Evolutionary conservation across 2,329 filamentous ascomycete species (phyloP).

Genomic region (Fusarium drepaniforme): DNA sequence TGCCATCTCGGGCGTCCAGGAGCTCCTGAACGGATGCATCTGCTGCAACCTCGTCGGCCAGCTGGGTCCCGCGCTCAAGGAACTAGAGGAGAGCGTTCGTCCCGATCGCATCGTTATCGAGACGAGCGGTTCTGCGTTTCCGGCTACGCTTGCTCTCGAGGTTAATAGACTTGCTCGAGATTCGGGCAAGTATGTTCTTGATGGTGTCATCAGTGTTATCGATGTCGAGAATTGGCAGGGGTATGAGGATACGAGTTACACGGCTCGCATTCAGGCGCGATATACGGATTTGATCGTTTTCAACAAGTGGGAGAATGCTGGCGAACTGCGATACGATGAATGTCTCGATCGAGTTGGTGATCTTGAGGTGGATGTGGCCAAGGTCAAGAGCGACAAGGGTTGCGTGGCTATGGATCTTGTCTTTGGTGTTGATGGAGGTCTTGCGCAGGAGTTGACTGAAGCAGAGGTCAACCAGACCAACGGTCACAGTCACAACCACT

Average conservation of each 20-base stretch:
- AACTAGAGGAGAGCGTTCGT: conserved; percentile 69
- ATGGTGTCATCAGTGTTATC: conserved; percentile 90
- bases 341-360: conserved; percentile 85
- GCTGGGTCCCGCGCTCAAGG: conserved; percentile 81
- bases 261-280: conserved; percentile 86
- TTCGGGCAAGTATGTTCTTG: conserved; percentile 77
- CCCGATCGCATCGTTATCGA: conserved; percentile 95
- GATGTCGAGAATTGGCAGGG: conserved; percentile 97
- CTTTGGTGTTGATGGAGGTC: conserved; percentile 87
- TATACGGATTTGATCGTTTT: conserved; percentile 93
- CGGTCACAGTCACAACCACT: conserved; percentile 51
- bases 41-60: conserved; percentile 99
- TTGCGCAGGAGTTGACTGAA: conserved; percentile 70
- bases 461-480: conserved; percentile 48
- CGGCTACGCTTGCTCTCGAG: conserved; percentile 90
- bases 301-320: conserved; percentile 89
- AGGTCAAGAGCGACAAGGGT: conserved; percentile 87
- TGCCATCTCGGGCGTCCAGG: conserved; percentile 89
- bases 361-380: conserved; percentile 82
- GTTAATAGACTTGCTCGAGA: conserved; percentile 83
- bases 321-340: conserved; percentile 80
- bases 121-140: conserved; percentile 89
- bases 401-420: conserved; percentile 83
- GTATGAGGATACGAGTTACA: conserved; percentile 92
- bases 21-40: conserved; percentile 96